These are phyloP conservation scores for Anthracocystis walkeri DNA, from an alignment of 1,284 basidiomycete genomes.

Conservation along the genomic window DNA sequence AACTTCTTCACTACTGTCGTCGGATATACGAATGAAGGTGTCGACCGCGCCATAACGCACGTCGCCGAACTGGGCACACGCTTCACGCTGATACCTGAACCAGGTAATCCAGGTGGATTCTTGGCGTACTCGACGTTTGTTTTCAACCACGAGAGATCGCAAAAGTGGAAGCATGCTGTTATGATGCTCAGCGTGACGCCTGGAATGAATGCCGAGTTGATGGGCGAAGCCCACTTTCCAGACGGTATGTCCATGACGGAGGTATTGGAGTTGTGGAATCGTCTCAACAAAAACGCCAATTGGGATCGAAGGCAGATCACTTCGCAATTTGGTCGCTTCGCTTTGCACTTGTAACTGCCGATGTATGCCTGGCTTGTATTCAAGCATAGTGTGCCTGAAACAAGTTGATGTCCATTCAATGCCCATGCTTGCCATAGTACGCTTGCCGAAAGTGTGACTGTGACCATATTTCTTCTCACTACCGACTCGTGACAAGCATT, in stretches of 20 bases:
- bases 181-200: constrained; percentile 6
- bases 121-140: constrained; percentile 5
- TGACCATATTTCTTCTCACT: too few species aligned
- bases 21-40: background rate
- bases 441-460: too few species aligned
- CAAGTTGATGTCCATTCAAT: too few species aligned
- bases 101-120: background rate
- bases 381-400: too few species aligned
- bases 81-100: constrained; percentile 1
- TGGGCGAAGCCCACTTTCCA: constrained; percentile 19
- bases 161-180: background rate
- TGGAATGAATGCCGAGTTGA: background rate
- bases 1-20: background rate
- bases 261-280: background rate
- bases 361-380: background rate
- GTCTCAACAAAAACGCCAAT: background rate
- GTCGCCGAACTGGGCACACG: background rate
- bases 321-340: background rate
- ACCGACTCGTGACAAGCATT: too few species aligned
- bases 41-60: background rate
- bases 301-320: constrained; percentile 5
- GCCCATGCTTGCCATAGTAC: too few species aligned
- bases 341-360: background rate
- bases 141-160: constrained; percentile 3
- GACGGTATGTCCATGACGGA: background rate